Evolutionary conservation across 148 eudicot genomes (phyloP).

Genomic region (Dianthus caryophyllus): DNA sequence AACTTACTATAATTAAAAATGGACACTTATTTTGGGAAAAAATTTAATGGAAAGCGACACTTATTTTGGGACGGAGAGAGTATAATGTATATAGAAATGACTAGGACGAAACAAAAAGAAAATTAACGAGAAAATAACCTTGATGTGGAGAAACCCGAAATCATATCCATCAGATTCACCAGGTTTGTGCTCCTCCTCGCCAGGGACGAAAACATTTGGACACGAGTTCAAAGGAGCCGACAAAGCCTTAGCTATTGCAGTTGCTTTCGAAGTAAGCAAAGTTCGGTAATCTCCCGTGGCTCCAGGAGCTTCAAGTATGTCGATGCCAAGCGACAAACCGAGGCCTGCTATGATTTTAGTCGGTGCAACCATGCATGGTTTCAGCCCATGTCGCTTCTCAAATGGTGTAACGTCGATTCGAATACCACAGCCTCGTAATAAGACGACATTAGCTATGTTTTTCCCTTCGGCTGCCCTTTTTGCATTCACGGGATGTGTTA

Average conservation of each 20-base stretch:
- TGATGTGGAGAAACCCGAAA: constrained; percentile 95
- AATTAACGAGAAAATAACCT: constrained; percentile 38
- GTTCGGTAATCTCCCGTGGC: constrained; percentile 96
- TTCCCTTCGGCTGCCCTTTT: constrained; percentile 74
- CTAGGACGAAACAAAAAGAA: not conserved
- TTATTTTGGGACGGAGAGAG: no score
- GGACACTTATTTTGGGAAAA: no score
- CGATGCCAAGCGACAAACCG: constrained; percentile 91
- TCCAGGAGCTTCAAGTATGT: constrained; percentile 95
- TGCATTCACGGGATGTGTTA: constrained; percentile 77
- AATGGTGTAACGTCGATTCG: constrained; percentile 93
- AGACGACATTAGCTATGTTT: constrained; percentile 79
- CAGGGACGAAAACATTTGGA: constrained; percentile 82
- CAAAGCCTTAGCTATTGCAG: constrained; percentile 81
- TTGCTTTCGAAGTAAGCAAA: constrained; percentile 76
- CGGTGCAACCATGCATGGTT: constrained; percentile 99
- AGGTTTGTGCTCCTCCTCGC: constrained; percentile 80
- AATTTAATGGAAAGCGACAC: no score
- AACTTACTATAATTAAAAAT: no score
- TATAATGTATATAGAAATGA: not conserved
- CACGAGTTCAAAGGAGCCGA: constrained; percentile 65
- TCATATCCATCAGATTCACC: constrained; percentile 81
- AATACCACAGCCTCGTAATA: constrained; percentile 95
- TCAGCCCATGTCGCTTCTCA: constrained; percentile 61
- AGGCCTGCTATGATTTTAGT: constrained; percentile 96